Percentiles rank a stretch among this genome's conserved stretches.
Evolutionary conservation across 805 yeast species (phyloP).

Genomic region (Suhomyces sp.): DNA sequence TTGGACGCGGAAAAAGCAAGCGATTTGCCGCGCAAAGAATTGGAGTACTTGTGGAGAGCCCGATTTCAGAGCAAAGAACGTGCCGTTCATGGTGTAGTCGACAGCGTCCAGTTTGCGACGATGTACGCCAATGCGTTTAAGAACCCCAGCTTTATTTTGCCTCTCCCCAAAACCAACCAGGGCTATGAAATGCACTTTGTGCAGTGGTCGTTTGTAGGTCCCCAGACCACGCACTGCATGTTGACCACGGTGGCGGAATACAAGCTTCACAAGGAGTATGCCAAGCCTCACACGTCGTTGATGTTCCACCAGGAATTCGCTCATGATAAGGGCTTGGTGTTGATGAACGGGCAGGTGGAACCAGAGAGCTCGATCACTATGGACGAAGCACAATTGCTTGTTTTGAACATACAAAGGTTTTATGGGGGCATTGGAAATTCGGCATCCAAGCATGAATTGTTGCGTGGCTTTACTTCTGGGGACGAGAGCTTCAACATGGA

Average conservation of each 20-base stretch:
- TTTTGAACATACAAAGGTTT: slow-evolving; percentile 75
- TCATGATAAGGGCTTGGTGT: slow-evolving; percentile 56
- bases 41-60: slow-evolving; percentile 86
- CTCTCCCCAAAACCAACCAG: slow-evolving; percentile 64
- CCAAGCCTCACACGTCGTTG: slow-evolving; percentile 92
- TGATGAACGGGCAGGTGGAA: slow-evolving; percentile 87
- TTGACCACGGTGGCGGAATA: slow-evolving; percentile 89
- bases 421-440: slow-evolving; percentile 62
- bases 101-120: slow-evolving; percentile 55
- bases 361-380: slow-evolving; percentile 61
- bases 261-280: slow-evolving; percentile 85
- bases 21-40: slow-evolving; percentile 55
- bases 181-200: slow-evolving; percentile 83
- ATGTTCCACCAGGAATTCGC: slow-evolving; percentile 79
- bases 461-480: slow-evolving; percentile 71
- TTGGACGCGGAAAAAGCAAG: slow-evolving; percentile 65
- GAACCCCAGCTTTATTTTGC: slow-evolving; percentile 84
- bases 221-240: slow-evolving; percentile 81
- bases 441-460: slow-evolving; percentile 52
- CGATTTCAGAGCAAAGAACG: slow-evolving; percentile 64
- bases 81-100: slow-evolving; percentile 63
- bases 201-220: slow-evolving; percentile 91
- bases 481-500: slow-evolving; percentile 64
- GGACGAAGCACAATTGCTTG: slow-evolving; percentile 74
- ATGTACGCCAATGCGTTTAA: slow-evolving; percentile 64